A percentile compares a stretch with the other conserved stretches of the same genome.
These are phyloP conservation scores for Fraxinus angustifolia DNA, from an alignment of 305 asterid species.

Conservation along the genomic window DNA sequence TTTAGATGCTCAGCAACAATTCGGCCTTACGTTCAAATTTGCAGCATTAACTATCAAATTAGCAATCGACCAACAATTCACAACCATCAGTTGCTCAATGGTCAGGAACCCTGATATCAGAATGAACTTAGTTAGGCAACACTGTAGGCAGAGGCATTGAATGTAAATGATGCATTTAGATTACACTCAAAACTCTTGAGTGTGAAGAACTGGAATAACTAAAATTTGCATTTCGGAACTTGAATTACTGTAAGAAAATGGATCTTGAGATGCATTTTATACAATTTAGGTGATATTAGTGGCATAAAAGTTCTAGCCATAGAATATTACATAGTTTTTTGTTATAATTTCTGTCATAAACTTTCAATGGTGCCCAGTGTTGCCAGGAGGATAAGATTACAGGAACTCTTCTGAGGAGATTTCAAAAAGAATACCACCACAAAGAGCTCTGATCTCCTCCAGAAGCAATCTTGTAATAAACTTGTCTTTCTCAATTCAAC, in stretches of 20 bases:
- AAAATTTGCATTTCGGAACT: background rate
- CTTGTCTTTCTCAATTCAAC: background rate
- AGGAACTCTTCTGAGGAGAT: background rate
- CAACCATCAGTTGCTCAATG: background rate
- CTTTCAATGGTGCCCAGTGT: background rate
- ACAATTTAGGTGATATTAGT: background rate
- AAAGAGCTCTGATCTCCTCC: background rate
- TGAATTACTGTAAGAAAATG: background rate
- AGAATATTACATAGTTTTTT: background rate
- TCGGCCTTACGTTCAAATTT: background rate
- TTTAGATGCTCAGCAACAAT: background rate
- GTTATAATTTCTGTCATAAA: background rate
- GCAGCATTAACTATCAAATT: background rate
- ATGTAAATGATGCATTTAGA: background rate
- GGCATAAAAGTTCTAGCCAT: background rate
- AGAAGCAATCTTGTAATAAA: constrained; percentile 6
- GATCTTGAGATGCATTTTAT: background rate
- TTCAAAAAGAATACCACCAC: background rate
- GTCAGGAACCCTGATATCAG: background rate
- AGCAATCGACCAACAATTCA: background rate
- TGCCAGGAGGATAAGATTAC: background rate
- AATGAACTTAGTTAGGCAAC: background rate
- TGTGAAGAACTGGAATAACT: background rate
- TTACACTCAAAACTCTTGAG: background rate
- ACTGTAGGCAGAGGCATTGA: background rate